Conservation (phyloP, 2,329 filamentous ascomycete genomes). For the Fusarium equiseti region DNA sequence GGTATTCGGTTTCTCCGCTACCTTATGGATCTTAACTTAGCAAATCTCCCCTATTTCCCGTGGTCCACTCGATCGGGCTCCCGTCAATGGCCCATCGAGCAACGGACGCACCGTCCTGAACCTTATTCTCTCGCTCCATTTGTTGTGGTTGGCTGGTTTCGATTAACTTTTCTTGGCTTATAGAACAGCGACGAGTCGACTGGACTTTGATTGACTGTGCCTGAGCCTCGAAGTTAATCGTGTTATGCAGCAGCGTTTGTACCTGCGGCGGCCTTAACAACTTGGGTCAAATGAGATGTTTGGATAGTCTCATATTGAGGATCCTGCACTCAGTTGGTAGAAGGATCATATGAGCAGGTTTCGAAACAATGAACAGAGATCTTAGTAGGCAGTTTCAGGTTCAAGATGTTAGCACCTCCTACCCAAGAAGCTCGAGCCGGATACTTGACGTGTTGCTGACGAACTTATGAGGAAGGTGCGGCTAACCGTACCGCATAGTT, state of each 20-base stretch:
- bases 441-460: not conserved
- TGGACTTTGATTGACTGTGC: not conserved
- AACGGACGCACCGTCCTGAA: constrained; percentile 24
- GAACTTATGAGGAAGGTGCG: not conserved
- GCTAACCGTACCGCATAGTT: not conserved
- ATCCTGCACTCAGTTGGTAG: not conserved
- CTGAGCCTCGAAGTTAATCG: constrained; percentile 2
- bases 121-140: constrained; percentile 9
- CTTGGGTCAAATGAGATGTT: not conserved
- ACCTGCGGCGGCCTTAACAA: not conserved
- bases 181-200: not conserved
- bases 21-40: not conserved
- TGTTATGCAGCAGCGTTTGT: not conserved
- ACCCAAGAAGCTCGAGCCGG: not conserved
- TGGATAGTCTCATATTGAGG: not conserved
- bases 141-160: not conserved
- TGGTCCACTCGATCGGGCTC: constrained; percentile 7
- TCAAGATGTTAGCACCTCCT: not conserved
- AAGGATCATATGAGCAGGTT: not conserved
- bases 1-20: constrained; percentile 20
- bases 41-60: not conserved
- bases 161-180: not conserved
- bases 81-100: constrained; percentile 20
- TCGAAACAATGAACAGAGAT: not conserved
- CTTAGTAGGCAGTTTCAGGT: not conserved